Percentiles rank a stretch among this genome's conserved stretches.
phyloP scores from a whole-genome alignment of 495 filamentous ascomycete genomes.

The Darksidea phi region DNA sequence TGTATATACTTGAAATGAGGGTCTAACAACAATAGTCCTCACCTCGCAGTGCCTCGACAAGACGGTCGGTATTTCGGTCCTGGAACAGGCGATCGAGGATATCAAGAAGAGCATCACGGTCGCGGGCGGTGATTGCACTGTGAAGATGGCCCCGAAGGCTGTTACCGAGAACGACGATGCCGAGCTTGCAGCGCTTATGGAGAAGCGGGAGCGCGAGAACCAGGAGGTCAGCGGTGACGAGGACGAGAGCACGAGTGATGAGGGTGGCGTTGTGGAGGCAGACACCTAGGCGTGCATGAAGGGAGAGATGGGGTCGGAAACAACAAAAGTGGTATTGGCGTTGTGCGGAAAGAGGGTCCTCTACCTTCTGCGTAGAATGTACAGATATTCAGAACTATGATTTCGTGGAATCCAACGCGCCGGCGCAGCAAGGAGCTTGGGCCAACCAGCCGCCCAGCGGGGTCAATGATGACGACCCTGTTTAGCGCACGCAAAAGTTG shows the following conservation, averaged over 20 bases:
- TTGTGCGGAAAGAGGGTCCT: no score
- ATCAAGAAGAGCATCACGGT: conserved; percentile 73
- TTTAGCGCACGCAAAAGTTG: background rate
- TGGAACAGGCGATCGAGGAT: conserved; percentile 84
- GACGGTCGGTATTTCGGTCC: conserved; percentile 70
- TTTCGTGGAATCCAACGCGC: no score
- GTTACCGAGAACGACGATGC: conserved; percentile 98
- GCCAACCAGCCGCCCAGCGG: background rate
- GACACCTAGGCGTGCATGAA: conserved; percentile 20
- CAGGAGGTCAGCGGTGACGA: conserved; percentile 95
- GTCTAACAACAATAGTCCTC: conserved; percentile 18
- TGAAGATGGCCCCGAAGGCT: conserved; percentile 98
- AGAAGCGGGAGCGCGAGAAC: conserved; percentile 98
- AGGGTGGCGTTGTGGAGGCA: conserved; percentile 51
- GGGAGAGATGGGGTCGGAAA: background rate
- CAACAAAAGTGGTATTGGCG: background rate
- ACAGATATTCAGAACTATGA: no score
- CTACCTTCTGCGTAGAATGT: no score
- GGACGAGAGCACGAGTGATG: conserved; percentile 88
- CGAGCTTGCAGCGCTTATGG: conserved; percentile 94
- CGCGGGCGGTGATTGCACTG: conserved; percentile 72
- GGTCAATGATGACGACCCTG: background rate
- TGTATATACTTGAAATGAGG: background rate
- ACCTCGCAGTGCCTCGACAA: conserved; percentile 83
- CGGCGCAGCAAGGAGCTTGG: conserved; percentile 8